A percentile compares a stretch with the other conserved stretches of the same genome.
Conservation (phyloP, 352 stramenopile genomes). For the Globisporangium nodosum region DNA sequence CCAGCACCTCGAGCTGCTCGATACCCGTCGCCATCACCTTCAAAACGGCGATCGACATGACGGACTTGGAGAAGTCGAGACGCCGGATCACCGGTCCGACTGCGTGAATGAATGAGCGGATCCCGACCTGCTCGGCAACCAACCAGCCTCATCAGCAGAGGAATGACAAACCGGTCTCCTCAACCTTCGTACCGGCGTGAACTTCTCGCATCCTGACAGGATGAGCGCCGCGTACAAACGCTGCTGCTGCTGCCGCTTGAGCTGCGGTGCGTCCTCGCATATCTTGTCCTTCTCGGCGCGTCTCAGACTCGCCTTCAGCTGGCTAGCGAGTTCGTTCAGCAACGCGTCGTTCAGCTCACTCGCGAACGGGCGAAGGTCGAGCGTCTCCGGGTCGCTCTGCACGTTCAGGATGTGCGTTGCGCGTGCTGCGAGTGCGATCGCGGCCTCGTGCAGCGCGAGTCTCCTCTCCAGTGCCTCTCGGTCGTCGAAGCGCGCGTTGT, state of each 20-base stretch:
- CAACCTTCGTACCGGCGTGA: conserved; percentile 29
- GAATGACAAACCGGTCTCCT: no score
- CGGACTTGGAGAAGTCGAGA: conserved; percentile 47
- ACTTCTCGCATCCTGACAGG: conserved; percentile 46
- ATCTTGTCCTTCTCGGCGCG: neutral
- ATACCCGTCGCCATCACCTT: conserved; percentile 73
- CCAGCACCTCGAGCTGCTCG: conserved; percentile 39
- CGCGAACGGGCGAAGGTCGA: conserved; percentile 44
- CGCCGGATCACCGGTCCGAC: conserved; percentile 38
- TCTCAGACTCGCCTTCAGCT: conserved; percentile 37
- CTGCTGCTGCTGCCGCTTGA: conserved; percentile 11
- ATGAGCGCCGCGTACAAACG: conserved; percentile 37
- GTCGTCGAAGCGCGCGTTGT: conserved; percentile 36
- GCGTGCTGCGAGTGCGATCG: conserved; percentile 31
- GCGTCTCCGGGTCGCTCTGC: conserved; percentile 44
- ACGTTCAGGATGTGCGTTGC: conserved; percentile 45
- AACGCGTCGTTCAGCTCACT: conserved; percentile 47
- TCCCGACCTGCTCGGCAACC: conserved; percentile 36
- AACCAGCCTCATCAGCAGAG: conserved; percentile 2
- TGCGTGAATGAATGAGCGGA: conserved; percentile 61
- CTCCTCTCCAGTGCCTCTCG: conserved; percentile 24
- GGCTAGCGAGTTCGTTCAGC: conserved; percentile 52
- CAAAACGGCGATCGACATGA: conserved; percentile 45
- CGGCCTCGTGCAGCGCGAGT: conserved; percentile 27
- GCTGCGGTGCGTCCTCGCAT: neutral